Conservation (phyloP, 768 basidiomycete genomes). For the Boletellus ananas region DNA sequence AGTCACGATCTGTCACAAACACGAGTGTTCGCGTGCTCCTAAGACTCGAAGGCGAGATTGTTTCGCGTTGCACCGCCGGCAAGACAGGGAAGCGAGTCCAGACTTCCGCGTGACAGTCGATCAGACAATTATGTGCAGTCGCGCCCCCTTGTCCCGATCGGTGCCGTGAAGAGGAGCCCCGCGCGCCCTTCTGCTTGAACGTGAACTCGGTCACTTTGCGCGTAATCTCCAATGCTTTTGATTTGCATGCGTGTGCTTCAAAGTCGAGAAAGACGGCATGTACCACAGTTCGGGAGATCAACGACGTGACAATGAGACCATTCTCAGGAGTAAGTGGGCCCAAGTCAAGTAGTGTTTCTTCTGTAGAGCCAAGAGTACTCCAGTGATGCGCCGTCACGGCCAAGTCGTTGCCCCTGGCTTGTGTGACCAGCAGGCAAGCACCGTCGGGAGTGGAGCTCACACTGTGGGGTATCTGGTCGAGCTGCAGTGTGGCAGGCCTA, state of each 20-base stretch:
- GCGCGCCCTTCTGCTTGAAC: conserved; percentile 43
- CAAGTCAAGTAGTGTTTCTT: conserved; percentile 40
- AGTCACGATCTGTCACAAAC: conserved; percentile 42
- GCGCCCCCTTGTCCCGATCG: neutral
- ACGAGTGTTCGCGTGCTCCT: conserved; percentile 35
- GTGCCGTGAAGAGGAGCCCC: conserved; percentile 11
- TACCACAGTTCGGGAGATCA: conserved; percentile 39
- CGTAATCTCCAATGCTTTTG: conserved; percentile 49
- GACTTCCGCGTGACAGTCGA: conserved; percentile 53
- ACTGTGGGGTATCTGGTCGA: conserved; percentile 31
- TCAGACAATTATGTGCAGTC: conserved; percentile 45
- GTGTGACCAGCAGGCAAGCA: conserved; percentile 43
- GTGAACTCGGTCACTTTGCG: conserved; percentile 53
- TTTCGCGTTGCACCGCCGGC: conserved; percentile 47
- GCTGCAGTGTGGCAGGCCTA: conserved; percentile 46
- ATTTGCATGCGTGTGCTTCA: conserved; percentile 31
- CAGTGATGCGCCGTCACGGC: conserved; percentile 47
- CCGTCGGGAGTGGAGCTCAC: conserved; percentile 51
- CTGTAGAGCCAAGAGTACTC: conserved; percentile 50
- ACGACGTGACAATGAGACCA: conserved; percentile 39
- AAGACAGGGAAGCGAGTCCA: conserved; percentile 62
- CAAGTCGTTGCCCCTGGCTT: conserved; percentile 13
- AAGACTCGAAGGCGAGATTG: conserved; percentile 34
- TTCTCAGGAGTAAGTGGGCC: conserved; percentile 22
- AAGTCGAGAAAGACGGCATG: conserved; percentile 43